These are phyloP conservation scores for Monosporozyma aquatica DNA, from an alignment of 805 yeast genomes.

Conservation along the genomic window DNA sequence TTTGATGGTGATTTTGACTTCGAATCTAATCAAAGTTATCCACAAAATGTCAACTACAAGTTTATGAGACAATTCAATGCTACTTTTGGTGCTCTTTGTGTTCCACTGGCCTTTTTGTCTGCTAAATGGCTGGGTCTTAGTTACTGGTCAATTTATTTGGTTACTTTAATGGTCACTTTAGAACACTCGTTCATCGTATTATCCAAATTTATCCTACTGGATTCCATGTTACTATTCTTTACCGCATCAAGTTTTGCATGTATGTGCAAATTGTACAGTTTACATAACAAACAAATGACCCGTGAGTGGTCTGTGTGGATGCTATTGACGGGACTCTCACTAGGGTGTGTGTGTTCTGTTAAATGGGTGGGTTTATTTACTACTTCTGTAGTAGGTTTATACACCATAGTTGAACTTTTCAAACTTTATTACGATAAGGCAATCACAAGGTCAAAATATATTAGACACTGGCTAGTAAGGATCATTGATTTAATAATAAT, in stretches of 20 bases:
- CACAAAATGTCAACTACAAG: slow-evolving; percentile 67
- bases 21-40: slow-evolving; percentile 72
- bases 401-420: slow-evolving; percentile 45
- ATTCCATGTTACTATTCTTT: slow-evolving; percentile 83
- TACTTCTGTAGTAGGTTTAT: slow-evolving; percentile 51
- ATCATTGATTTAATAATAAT: slow-evolving; percentile 54
- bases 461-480: slow-evolving; percentile 65
- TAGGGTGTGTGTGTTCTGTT: slow-evolving; percentile 78
- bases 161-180: slow-evolving; percentile 68
- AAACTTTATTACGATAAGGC: slow-evolving; percentile 33
- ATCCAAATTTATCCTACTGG: slow-evolving; percentile 82
- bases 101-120: slow-evolving; percentile 81
- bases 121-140: slow-evolving; percentile 68
- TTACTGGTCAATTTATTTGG: slow-evolving; percentile 63
- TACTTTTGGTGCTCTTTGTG: slow-evolving; percentile 68
- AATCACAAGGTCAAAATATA: slow-evolving; percentile 31
- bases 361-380: slow-evolving; percentile 80
- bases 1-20: slow-evolving; percentile 85
- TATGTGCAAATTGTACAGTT: slow-evolving; percentile 61
- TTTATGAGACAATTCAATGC: slow-evolving; percentile 88
- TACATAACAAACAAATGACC: slow-evolving; percentile 45
- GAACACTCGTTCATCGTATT: slow-evolving; percentile 80
- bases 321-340: slow-evolving; percentile 50
- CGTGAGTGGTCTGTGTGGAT: slow-evolving; percentile 68
- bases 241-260: slow-evolving; percentile 74